A percentile compares a stretch with the other conserved stretches of the same genome.
These are phyloP conservation scores for Ustilago trichophora DNA, from an alignment of 1,284 basidiomycete genomes.

Conservation along the genomic window DNA sequence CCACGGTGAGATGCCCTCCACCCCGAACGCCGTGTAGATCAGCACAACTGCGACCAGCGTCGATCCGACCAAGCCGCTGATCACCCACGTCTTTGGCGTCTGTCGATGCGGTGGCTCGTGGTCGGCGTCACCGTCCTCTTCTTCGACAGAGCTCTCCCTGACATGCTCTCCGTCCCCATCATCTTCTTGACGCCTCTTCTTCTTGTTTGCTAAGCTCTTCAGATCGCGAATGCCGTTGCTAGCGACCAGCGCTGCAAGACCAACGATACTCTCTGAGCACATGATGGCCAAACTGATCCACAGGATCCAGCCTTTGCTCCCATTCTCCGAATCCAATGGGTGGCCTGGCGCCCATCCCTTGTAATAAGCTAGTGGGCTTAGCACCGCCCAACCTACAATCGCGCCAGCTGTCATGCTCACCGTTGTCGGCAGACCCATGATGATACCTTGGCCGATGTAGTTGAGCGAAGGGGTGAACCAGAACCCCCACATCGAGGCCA, in stretches of 20 bases:
- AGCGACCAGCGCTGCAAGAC: constrained; percentile 34
- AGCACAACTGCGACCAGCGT: constrained; percentile 77
- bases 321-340: constrained; percentile 42
- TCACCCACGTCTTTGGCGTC: constrained; percentile 81
- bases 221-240: constrained; percentile 36
- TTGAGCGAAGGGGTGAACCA: constrained; percentile 91
- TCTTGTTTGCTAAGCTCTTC: constrained; percentile 13
- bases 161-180: constrained; percentile 64
- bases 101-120: constrained; percentile 81
- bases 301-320: constrained; percentile 69
- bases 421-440: constrained; percentile 96
- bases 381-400: constrained; percentile 91
- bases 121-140: constrained; percentile 73
- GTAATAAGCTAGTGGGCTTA: constrained; percentile 85
- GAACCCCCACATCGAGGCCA: constrained; percentile 91
- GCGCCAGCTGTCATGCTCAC: constrained; percentile 94
- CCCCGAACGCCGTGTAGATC: constrained; percentile 86
- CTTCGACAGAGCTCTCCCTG: background rate
- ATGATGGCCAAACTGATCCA: constrained; percentile 95
- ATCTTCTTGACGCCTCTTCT: constrained; percentile 40
- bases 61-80: constrained; percentile 75
- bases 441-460: constrained; percentile 75
- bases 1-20: constrained; percentile 91
- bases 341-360: constrained; percentile 35
- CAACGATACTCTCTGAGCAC: constrained; percentile 83